A percentile compares a stretch with the other conserved stretches of the same genome.
These are phyloP conservation scores for Macrophomina pseudophaseolina DNA, from an alignment of 2,329 filamentous ascomycete species.

Conservation along the genomic window DNA sequence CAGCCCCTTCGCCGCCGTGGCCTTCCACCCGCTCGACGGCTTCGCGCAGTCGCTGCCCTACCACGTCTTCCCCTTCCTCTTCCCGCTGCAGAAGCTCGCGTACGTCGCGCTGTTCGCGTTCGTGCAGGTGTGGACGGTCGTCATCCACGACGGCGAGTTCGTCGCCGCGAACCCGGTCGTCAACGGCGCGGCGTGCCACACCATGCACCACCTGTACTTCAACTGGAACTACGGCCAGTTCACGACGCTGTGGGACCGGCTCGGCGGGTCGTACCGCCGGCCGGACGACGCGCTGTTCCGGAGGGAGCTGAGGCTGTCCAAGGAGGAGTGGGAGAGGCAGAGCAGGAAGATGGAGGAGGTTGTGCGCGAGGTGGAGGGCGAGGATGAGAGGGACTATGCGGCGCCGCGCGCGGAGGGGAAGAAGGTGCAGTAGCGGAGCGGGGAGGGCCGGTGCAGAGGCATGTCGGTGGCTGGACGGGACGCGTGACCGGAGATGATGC, in stretches of 20 bases:
- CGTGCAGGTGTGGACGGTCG: conserved; percentile 57
- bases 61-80: conserved; percentile 54
- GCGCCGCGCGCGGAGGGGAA: conserved; percentile 42
- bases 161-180: conserved; percentile 54
- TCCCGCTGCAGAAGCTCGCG: conserved; percentile 53
- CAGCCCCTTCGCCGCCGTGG: conserved; percentile 54
- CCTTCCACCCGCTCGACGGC: conserved; percentile 56
- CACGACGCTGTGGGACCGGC: conserved; percentile 86
- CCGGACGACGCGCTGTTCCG: conserved; percentile 85
- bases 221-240: conserved; percentile 95
- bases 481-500: no score
- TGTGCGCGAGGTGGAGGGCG: conserved; percentile 72
- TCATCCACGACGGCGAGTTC: conserved; percentile 58
- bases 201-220: conserved; percentile 53
- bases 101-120: conserved; percentile 52
- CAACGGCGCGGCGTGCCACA: conserved; percentile 57
- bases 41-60: conserved; percentile 55
- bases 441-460: no score
- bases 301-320: conserved; percentile 82
- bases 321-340: conserved; percentile 79
- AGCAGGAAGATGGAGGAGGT: conserved; percentile 75
- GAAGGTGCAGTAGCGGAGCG: conserved; percentile 42
- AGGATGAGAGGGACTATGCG: conserved; percentile 53
- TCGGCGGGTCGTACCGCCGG: conserved; percentile 84
- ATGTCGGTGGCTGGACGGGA: no score